Conservation (phyloP, 441 rosid genomes). For the Omphalea diandra region DNA sequence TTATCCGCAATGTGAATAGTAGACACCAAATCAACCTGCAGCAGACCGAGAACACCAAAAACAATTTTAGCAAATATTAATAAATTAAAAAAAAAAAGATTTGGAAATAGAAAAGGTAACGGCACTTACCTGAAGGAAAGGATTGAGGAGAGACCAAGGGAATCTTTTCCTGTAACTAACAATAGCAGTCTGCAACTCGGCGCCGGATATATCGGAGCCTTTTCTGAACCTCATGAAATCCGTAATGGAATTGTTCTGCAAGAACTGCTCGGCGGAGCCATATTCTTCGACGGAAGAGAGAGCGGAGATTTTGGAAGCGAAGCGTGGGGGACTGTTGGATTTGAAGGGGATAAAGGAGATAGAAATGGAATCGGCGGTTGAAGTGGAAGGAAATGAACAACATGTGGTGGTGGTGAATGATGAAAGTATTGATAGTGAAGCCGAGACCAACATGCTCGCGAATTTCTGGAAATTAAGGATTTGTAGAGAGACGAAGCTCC, state of each 20-base stretch:
- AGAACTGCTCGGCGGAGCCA: slow-evolving; percentile 51
- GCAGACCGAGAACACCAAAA: slow-evolving; percentile 6
- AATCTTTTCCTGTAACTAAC: slow-evolving; percentile 72
- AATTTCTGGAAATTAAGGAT: too few species aligned
- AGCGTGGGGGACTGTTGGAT: slow-evolving; percentile 25
- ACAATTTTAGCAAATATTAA: background rate
- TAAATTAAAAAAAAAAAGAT: background rate
- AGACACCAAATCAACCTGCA: slow-evolving; percentile 91
- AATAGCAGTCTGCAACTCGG: slow-evolving; percentile 79
- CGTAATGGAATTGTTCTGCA: slow-evolving; percentile 58
- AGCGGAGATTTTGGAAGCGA: slow-evolving; percentile 20
- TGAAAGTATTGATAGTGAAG: slow-evolving; percentile 32
- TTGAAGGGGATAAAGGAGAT: slow-evolving; percentile 27
- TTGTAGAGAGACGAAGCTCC: background rate
- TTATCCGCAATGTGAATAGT: slow-evolving; percentile 92
- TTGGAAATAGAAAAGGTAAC: background rate
- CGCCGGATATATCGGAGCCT: slow-evolving; percentile 38
- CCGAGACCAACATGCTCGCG: slow-evolving; percentile 36
- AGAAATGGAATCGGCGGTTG: slow-evolving; percentile 30
- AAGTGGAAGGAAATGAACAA: slow-evolving; percentile 27
- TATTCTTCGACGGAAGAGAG: slow-evolving; percentile 36
- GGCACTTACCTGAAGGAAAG: slow-evolving; percentile 66
- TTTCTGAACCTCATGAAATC: slow-evolving; percentile 83
- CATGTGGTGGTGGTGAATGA: too few species aligned
- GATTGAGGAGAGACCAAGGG: slow-evolving; percentile 79